These are phyloP conservation scores for Hortiboletus flavorubellus DNA, from an alignment of 768 basidiomycete species.

Conservation along the genomic window DNA sequence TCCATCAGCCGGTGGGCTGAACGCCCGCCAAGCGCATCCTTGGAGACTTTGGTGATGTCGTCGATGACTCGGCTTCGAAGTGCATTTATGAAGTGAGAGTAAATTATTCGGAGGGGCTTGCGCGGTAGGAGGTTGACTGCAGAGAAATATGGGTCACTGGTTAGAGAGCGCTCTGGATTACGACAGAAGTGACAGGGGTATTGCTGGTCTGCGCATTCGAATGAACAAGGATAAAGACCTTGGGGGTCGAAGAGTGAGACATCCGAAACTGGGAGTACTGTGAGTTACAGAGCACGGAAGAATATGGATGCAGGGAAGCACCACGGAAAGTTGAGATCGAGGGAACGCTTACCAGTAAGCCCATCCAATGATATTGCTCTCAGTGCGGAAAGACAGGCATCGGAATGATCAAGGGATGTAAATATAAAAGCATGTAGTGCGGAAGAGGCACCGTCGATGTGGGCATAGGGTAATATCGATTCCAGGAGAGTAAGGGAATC, in stretches of 20 bases:
- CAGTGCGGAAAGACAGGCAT: conserved; percentile 33
- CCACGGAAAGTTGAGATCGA: neutral
- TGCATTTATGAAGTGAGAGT: conserved; percentile 56
- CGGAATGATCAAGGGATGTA: conserved; percentile 33
- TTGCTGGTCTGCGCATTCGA: conserved; percentile 39
- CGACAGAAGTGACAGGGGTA: conserved; percentile 41
- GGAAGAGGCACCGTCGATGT: conserved; percentile 41
- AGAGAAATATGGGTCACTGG: conserved; percentile 25
- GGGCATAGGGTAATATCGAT: conserved; percentile 50
- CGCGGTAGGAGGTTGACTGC: conserved; percentile 44
- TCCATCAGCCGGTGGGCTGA: conserved; percentile 50
- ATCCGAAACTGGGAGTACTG: conserved; percentile 37
- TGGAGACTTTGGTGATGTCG: conserved; percentile 48
- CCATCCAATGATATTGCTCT: conserved; percentile 44
- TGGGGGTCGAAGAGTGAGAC: conserved; percentile 43
- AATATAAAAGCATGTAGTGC: conserved; percentile 59
- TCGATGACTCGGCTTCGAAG: conserved; percentile 51
- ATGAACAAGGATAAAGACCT: conserved; percentile 53
- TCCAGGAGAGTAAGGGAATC: conserved; percentile 39
- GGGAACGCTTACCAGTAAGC: conserved; percentile 45
- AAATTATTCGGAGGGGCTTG: conserved; percentile 39
- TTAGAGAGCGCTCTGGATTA: conserved; percentile 14
- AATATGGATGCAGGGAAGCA: conserved; percentile 1
- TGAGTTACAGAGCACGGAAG: conserved; percentile 7
- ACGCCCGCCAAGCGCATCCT: conserved; percentile 26